Base-by-base conservation (phyloP, 2,329 filamentous ascomycete species). In the Pestalotiopsis sp. region DNA sequence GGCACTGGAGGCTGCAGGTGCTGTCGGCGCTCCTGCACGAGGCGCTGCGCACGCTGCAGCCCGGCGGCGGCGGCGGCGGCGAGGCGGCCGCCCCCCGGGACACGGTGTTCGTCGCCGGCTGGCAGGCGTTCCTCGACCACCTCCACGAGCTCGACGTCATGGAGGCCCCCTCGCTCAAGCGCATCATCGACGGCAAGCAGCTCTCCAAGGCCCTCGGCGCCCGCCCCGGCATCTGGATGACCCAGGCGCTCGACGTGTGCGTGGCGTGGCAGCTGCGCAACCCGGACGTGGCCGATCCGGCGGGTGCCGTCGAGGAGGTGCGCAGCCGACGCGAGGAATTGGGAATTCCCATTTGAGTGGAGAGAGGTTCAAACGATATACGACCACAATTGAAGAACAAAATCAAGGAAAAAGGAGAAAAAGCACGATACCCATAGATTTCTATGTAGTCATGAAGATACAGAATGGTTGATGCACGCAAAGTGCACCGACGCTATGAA, bases 221-320 rank as follows among this genome's bases (percentile, higher is more conserved):
- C n/a, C 90, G 89, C 71, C 91, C 93, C 0, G 94, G 93, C 1
- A 90, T 85, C n/a, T 98, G 95, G 95, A 92, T 97, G 86, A 89
- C 89, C 66, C 85, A 86, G 60, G 94, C 94, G 3, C 82, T 97
- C 61, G 92, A 97, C 39, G 84, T 94, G 3, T 92, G 93, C 70
- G 88, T 97, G 80, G 90, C 90, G 70, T 98, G 95, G 94, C 96
- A 98, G 80, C 86, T 98, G 66, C 87, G 93, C 49, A 90, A 98
- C 76, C 93, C 94, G 0, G 85, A 85, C 3, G 84, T 83, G 68
- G 88, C 85, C 3, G 91, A 95, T 70, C 80, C 84, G 6, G 75
- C 81, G 6, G 87, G 83, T 2, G 90, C 87, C 1, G 81, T 94
- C 66, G 85, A 90, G 61, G 88, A 91, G 75, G 85, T 93, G 27